Evolutionary conservation across 768 basidiomycete genomes (phyloP).

Genomic region (Sistotremastrum niveocremeum): DNA sequence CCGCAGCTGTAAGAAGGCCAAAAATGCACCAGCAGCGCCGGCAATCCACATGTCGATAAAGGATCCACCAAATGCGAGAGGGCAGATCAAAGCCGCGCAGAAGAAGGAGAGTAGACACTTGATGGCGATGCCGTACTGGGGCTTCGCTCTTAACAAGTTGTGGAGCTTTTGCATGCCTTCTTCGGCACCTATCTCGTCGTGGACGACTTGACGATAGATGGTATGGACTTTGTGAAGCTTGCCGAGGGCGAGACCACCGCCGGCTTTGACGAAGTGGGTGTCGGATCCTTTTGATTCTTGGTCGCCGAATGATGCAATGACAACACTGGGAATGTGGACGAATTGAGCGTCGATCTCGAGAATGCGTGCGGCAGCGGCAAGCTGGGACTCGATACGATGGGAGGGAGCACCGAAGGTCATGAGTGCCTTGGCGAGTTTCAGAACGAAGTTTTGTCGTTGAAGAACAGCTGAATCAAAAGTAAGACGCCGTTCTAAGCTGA

Average conservation of each 20-base stretch:
- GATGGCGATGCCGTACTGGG: constrained; percentile 47
- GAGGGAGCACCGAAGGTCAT: constrained; percentile 91
- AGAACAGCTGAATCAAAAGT: constrained; percentile 44
- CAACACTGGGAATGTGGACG: constrained; percentile 56
- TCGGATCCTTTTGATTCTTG: constrained; percentile 29
- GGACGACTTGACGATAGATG: constrained; percentile 78
- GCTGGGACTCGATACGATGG: constrained; percentile 87
- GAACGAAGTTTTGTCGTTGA: constrained; percentile 72
- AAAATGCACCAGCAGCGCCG: constrained; percentile 50
- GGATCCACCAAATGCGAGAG: constrained; percentile 73
- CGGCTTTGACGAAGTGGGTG: constrained; percentile 68
- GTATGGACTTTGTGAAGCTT: constrained; percentile 73
- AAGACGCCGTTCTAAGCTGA: neutral
- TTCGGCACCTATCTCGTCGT: constrained; percentile 82
- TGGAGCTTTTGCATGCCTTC: constrained; percentile 54
- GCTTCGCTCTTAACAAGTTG: constrained; percentile 44
- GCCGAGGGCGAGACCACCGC: constrained; percentile 67
- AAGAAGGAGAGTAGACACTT: constrained; percentile 58
- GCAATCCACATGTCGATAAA: constrained; percentile 80
- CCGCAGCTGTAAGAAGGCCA: constrained; percentile 58
- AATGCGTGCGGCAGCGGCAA: constrained; percentile 76
- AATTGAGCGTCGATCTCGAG: constrained; percentile 88
- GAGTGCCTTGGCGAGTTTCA: constrained; percentile 72
- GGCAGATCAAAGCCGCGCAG: constrained; percentile 68
- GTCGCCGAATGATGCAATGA: constrained; percentile 26